phyloP scores from a whole-genome alignment of 108 stramenopile genomes.

The Cyclotella cryptica region DNA sequence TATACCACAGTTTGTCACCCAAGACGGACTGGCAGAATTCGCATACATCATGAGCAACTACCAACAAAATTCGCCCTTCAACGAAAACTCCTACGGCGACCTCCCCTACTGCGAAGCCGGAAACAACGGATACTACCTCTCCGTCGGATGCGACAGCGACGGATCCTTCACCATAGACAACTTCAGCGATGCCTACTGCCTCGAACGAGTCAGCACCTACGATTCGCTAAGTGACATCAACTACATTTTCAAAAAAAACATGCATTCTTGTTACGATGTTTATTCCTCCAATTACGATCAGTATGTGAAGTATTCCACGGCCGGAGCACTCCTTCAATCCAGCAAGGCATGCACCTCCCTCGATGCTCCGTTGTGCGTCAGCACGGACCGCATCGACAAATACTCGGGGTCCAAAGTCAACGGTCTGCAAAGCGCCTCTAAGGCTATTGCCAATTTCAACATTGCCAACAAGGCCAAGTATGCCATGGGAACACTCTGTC shows the following conservation, averaged over 20 bases:
- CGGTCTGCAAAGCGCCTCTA: constrained; percentile 24
- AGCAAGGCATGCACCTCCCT: constrained; percentile 66
- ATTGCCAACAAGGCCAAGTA: constrained; percentile 85
- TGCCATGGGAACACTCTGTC: constrained; percentile 75
- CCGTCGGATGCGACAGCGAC: constrained; percentile 65
- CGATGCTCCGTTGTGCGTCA: constrained; percentile 64
- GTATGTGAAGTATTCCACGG: constrained; percentile 55
- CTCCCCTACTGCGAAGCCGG: constrained; percentile 71
- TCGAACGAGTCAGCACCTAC: constrained; percentile 63
- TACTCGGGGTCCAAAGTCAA: constrained; percentile 10
- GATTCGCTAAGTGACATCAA: constrained; percentile 65
- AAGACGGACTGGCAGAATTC: constrained; percentile 75
- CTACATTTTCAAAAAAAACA: constrained; percentile 53
- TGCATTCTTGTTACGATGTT: constrained; percentile 45
- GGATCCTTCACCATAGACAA: constrained; percentile 74
- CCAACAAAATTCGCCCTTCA: constrained; percentile 61
- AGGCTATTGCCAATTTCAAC: constrained; percentile 41
- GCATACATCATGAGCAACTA: constrained; percentile 63
- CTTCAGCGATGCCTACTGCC: constrained; percentile 82
- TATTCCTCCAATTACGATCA: constrained; percentile 32
- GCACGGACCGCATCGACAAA: constrained; percentile 41
- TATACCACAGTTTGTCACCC: constrained; percentile 69
- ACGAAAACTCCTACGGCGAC: constrained; percentile 35
- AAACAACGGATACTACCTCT: constrained; percentile 69
- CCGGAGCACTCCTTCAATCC: constrained; percentile 57